phyloP scores from a whole-genome alignment of 257 asterid species.

The Verbascum thapsus region DNA sequence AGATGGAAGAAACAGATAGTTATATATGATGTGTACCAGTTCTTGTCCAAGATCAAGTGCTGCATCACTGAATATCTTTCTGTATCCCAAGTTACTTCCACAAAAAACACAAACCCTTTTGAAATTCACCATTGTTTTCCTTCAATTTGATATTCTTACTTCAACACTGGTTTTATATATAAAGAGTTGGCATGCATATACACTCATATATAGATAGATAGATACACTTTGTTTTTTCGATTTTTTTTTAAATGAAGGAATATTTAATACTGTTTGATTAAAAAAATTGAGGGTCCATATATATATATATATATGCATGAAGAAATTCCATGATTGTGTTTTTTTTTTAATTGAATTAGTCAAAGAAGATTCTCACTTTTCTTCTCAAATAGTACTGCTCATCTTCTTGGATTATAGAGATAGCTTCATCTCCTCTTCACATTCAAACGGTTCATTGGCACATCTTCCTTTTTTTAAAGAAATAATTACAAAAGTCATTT shows the following conservation, averaged over 20 bases:
- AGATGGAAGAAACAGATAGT: no score
- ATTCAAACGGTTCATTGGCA: slow-evolving; percentile 20
- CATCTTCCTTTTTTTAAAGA: background rate
- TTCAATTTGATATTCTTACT: background rate
- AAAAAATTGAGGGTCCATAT: slow-evolving; percentile 35
- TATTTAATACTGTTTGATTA: slow-evolving; percentile 17
- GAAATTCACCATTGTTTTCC: slow-evolving; percentile 44
- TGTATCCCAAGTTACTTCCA: slow-evolving; percentile 62
- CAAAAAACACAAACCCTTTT: slow-evolving; percentile 68
- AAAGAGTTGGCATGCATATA: slow-evolving; percentile 20
- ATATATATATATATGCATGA: slow-evolving; percentile 27
- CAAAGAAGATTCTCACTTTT: slow-evolving; percentile 35
- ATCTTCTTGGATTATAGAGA: slow-evolving; percentile 34
- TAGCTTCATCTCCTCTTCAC: slow-evolving; percentile 30
- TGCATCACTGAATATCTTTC: slow-evolving; percentile 62
- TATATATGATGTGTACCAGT: slow-evolving; percentile 40
- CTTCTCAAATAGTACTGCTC: slow-evolving; percentile 10
- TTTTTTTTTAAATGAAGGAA: background rate
- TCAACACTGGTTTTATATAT: slow-evolving; percentile 26
- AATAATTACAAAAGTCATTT: slow-evolving; percentile 11
- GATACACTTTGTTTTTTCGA: no score
- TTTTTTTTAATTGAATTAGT: slow-evolving; percentile 22
- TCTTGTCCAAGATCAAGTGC: slow-evolving; percentile 67
- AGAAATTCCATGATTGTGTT: slow-evolving; percentile 33
- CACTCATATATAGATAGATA: background rate